A percentile compares a stretch with the other conserved stretches of the same genome.
Evolutionary conservation across 2,329 filamentous ascomycete genomes (phyloP).

Genomic region (Onygenales sp.): DNA sequence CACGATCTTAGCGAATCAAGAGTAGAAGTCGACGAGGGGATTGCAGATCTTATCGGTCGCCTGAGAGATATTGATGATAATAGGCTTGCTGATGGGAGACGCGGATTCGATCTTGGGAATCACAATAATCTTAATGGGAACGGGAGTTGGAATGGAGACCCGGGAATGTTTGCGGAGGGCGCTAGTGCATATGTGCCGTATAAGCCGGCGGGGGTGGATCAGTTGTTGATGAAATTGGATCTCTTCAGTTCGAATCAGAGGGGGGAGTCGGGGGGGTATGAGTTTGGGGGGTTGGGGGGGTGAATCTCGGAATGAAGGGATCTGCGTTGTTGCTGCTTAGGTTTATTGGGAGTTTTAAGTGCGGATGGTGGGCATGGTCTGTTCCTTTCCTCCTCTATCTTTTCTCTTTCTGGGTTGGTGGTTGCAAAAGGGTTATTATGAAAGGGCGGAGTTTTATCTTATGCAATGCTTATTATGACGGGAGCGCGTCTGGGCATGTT

Average conservation of each 20-base stretch:
- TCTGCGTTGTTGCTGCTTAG: too few relatives aligned
- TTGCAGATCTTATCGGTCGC: slow-evolving; percentile 51
- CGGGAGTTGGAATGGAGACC: slow-evolving; percentile 23
- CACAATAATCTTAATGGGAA: slow-evolving; percentile 17
- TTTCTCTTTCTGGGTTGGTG: too few relatives aligned
- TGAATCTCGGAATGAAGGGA: not conserved
- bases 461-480: too few relatives aligned
- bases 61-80: slow-evolving; percentile 52
- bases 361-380: too few relatives aligned
- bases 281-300: slow-evolving; percentile 1
- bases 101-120: slow-evolving; percentile 22
- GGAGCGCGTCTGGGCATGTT: too few relatives aligned
- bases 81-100: slow-evolving; percentile 32
- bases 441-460: too few relatives aligned
- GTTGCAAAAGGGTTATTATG: too few relatives aligned
- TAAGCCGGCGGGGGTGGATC: slow-evolving; percentile 69
- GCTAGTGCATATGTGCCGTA: slow-evolving; percentile 54
- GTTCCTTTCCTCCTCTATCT: too few relatives aligned
- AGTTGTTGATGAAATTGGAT: slow-evolving; percentile 85
- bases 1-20: slow-evolving; percentile 56
- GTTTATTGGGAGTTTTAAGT: too few relatives aligned
- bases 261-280: slow-evolving; percentile 2
- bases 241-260: slow-evolving; percentile 29
- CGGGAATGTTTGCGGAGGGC: slow-evolving; percentile 16
- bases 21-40: slow-evolving; percentile 54